phyloP scores from a whole-genome alignment of 78 protist genomes.

The Polysphondylium violaceum region DNA sequence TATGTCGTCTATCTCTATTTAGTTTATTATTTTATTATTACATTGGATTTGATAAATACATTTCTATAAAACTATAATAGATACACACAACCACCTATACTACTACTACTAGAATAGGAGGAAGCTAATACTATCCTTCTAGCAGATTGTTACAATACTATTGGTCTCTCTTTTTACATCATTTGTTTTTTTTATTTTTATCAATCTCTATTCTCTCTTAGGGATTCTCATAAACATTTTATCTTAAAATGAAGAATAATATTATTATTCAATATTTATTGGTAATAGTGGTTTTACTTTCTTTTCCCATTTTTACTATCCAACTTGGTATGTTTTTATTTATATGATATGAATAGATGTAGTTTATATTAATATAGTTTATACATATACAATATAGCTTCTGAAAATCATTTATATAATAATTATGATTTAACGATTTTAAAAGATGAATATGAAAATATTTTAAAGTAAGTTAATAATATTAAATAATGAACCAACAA shows the following conservation, averaged over 20 bases:
- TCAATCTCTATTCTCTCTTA: no score
- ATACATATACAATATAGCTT: not conserved
- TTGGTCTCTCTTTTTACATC: no score
- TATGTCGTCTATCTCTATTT: no score
- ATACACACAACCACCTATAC: no score
- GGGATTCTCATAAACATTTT: no score
- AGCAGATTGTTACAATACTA: no score
- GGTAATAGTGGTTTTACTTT: not conserved
- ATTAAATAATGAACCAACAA: not conserved
- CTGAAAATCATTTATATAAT: slow-evolving; percentile 8
- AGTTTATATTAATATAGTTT: not conserved
- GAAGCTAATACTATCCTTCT: not conserved
- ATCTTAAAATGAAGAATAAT: slow-evolving; percentile 6
- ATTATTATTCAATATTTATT: not conserved
- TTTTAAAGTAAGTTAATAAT: slow-evolving; percentile 36
- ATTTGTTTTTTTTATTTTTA: no score
- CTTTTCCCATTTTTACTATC: not conserved
- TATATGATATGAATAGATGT: not conserved
- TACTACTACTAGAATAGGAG: not conserved
- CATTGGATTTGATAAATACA: no score
- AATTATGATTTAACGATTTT: slow-evolving; percentile 35
- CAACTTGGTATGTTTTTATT: not conserved
- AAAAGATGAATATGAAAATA: slow-evolving; percentile 61
- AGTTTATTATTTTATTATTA: no score
- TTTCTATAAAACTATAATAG: not conserved